Evolutionary conservation across 2,329 filamentous ascomycete genomes (phyloP).

Genomic region (Pseudogymnoascus sp.): DNA sequence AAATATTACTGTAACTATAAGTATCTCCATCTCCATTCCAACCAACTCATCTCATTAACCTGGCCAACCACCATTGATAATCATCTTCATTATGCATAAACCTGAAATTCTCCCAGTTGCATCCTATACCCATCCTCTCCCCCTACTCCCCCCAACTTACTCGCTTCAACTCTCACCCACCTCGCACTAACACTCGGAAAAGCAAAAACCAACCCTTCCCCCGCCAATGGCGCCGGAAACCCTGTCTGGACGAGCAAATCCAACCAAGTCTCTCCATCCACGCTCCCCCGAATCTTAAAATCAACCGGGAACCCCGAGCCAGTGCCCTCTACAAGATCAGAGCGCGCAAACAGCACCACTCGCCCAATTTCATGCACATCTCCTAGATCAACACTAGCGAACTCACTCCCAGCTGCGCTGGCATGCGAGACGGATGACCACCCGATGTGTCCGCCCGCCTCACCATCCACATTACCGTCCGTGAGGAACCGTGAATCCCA

Average conservation of each 20-base stretch:
- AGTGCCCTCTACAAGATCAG: conserved; percentile 12
- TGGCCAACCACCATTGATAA: no score
- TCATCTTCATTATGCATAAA: conserved; percentile 9
- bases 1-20: not conserved
- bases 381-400: conserved; percentile 12
- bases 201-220: conserved; percentile 15
- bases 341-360: conserved; percentile 15
- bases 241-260: conserved; percentile 10
- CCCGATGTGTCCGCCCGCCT: not conserved
- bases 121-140: conserved; percentile 13
- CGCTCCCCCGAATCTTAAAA: conserved; percentile 16
- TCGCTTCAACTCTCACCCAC: conserved; percentile 14
- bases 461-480: not conserved
- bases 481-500: conserved; percentile 11
- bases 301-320: conserved; percentile 15
- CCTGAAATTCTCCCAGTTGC: conserved; percentile 15
- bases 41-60: not conserved
- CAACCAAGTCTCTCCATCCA: conserved; percentile 10
- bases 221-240: conserved; percentile 13
- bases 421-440: conserved; percentile 15
- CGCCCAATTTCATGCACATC: conserved; percentile 12
- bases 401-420: conserved; percentile 12
- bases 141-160: conserved; percentile 12
- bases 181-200: conserved; percentile 10
- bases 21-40: not conserved